These are phyloP conservation scores for Phytophthora cactorum DNA, from an alignment of 352 stramenopile species.

Conservation along the genomic window DNA sequence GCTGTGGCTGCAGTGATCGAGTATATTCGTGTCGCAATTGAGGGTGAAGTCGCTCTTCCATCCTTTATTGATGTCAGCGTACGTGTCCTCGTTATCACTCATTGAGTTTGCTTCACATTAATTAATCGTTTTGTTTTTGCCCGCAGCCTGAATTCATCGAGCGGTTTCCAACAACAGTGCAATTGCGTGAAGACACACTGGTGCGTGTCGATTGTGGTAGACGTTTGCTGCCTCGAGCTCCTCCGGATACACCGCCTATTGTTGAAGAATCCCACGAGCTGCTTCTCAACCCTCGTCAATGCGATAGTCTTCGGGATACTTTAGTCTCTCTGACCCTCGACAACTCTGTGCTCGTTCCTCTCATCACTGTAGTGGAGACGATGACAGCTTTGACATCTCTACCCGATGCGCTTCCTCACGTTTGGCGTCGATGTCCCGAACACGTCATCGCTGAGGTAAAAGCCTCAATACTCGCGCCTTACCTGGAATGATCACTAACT, in stretches of 20 bases:
- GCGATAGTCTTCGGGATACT: constrained; percentile 25
- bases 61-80: constrained; percentile 68
- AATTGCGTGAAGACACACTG: constrained; percentile 64
- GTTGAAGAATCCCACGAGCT: constrained; percentile 55
- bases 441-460: constrained; percentile 57
- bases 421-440: constrained; percentile 48
- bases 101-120: not conserved
- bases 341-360: constrained; percentile 31
- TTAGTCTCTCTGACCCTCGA: constrained; percentile 23
- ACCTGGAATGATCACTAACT: not conserved
- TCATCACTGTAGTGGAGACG: constrained; percentile 41
- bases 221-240: constrained; percentile 43
- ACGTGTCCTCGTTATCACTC: constrained; percentile 18
- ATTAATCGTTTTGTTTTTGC: constrained; percentile 7
- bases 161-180: constrained; percentile 60
- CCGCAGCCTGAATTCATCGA: constrained; percentile 55
- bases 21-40: constrained; percentile 58
- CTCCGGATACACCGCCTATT: constrained; percentile 40
- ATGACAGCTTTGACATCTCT: constrained; percentile 41
- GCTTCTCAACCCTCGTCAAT: constrained; percentile 56
- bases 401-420: constrained; percentile 44
- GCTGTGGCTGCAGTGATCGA: constrained; percentile 54
- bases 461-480: not conserved
- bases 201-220: constrained; percentile 41
- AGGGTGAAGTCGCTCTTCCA: constrained; percentile 66